phyloP scores from a whole-genome alignment of 2,329 filamentous ascomycete species.

The Fusarium sp. region DNA sequence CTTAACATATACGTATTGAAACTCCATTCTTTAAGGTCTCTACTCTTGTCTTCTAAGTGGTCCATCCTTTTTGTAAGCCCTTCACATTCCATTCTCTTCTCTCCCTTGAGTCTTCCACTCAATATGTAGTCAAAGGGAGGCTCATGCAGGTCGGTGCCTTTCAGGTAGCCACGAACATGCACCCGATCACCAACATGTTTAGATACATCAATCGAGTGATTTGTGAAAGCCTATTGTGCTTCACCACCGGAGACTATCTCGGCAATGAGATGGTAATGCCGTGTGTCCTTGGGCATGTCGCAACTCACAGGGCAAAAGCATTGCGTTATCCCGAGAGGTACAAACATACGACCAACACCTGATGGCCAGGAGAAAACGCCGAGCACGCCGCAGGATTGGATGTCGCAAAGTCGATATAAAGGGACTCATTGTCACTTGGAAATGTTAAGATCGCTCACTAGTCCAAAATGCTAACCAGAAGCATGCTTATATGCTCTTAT shows the following conservation, averaged over 20 bases:
- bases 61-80: neutral
- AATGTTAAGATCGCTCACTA: neutral
- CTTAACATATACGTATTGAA: neutral
- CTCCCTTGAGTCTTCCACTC: neutral
- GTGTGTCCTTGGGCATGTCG: neutral
- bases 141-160: neutral
- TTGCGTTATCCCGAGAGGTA: neutral
- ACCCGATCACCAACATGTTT: neutral
- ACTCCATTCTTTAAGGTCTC: neutral
- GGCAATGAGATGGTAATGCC: neutral
- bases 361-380: slow-evolving; percentile 29
- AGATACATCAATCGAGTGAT: neutral
- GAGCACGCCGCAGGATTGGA: slow-evolving; percentile 13
- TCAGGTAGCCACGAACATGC: neutral
- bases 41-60: neutral
- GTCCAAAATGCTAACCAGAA: neutral
- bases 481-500: slow-evolving; percentile 12
- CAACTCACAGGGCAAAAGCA: neutral
- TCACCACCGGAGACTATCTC: neutral
- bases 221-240: neutral
- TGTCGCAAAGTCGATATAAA: slow-evolving; percentile 9
- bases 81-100: slow-evolving; percentile 6
- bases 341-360: slow-evolving; percentile 38
- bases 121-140: neutral
- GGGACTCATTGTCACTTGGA: neutral